Evolutionary conservation across 176 grass and related monocot genomes (phyloP), one percentile per base, ranked within the genome.

Genomic region (Juncus effusus): DNA sequence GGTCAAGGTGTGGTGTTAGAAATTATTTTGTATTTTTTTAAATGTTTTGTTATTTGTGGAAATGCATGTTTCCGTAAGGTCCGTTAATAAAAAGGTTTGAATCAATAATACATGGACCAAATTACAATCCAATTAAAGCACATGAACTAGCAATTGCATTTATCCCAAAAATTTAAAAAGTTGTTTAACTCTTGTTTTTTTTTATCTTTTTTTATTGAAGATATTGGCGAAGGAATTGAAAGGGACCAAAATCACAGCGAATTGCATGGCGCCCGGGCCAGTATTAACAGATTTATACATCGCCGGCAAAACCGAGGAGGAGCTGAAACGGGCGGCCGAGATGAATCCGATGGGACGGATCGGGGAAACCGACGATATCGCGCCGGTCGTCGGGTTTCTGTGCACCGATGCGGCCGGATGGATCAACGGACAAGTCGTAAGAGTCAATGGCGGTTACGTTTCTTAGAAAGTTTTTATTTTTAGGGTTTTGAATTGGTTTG

Each of bases 391-490:
- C 3, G 74, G 74, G 0, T 82, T 82, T 54, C 63, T 82, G 3
- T 77, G 66, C 62, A 37, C 74, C 13, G 80, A 82, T 51, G 74
- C 13, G 2, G 80, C 64, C 1, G 36, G 10, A 11, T 82, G 80
- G 80, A 73, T 82, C 50, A 82, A 82, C 59, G 60, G 74, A 3
- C 80, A 77, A 42, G 80, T 82, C 47, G 36, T 82, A 38, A 61
- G 80, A 13, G 72, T 47, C 42, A 81, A 81, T 16, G 79, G 72
- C 5, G 79, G 79, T 40, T 76, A 35, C 3, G 16, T 58, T 4
- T 80, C 19, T 40, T 70, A 15, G 15, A 47, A 6, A 6, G 9
- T 47, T 47, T 5, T 47, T 47, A 9, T 47, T 28, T 28, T 28
- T 28, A 28, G 1, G 19, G 19, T 28, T 28, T 28, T 28, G 19